phyloP scores from a whole-genome alignment of 371 early-diverging fungal genomes.

The Apophysomyces elegans region DNA sequence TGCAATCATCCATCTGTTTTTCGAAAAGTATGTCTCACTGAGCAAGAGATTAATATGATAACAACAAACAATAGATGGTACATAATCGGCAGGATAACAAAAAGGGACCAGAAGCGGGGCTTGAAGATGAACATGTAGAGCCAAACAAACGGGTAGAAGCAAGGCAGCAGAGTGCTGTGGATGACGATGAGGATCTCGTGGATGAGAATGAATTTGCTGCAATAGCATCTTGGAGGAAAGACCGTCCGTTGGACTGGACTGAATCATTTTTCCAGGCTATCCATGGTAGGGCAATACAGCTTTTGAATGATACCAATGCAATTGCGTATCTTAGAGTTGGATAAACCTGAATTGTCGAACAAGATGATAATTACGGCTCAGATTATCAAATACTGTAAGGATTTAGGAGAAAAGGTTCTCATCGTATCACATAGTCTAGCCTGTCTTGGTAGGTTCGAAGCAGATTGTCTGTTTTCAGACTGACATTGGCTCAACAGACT shows the following conservation, averaged over 20 bases:
- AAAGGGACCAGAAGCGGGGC: background rate
- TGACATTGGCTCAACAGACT: slow-evolving; percentile 44
- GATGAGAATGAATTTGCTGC: slow-evolving; percentile 9
- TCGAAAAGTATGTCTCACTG: slow-evolving; percentile 27
- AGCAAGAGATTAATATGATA: background rate
- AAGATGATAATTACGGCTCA: slow-evolving; percentile 33
- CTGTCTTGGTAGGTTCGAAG: slow-evolving; percentile 56
- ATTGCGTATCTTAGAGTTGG: slow-evolving; percentile 18
- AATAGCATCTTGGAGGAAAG: slow-evolving; percentile 8
- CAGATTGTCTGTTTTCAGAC: background rate
- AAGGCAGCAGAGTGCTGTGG: background rate
- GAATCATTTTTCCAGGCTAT: background rate
- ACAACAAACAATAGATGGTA: background rate
- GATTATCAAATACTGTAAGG: slow-evolving; percentile 34
- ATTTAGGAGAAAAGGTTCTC: slow-evolving; percentile 66
- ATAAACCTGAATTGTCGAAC: slow-evolving; percentile 27
- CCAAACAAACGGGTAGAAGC: background rate
- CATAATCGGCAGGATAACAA: slow-evolving; percentile 7
- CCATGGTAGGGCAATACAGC: slow-evolving; percentile 10
- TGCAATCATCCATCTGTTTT: slow-evolving; percentile 78
- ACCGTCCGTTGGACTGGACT: background rate
- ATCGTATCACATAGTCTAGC: slow-evolving; percentile 77
- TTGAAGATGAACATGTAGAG: background rate
- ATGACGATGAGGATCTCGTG: background rate
- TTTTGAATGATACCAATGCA: background rate